These are phyloP conservation scores for Leishmania turanica DNA, from an alignment of 208 protist species.

Conservation along the genomic window DNA sequence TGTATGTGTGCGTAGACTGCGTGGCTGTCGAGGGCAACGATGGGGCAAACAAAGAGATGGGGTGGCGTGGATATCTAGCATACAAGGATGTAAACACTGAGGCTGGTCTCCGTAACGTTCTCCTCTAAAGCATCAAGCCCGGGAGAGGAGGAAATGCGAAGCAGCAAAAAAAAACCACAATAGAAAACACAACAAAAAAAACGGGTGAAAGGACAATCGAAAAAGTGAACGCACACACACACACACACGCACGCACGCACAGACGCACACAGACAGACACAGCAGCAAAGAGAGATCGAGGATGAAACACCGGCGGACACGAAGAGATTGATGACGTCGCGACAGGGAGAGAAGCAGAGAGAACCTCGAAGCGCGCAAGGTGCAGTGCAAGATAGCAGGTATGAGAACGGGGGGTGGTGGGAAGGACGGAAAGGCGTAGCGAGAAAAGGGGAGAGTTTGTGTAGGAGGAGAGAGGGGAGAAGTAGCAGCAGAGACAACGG, in stretches of 20 bases:
- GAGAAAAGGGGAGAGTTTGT: background rate
- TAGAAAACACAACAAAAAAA: background rate
- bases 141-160: background rate
- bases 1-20: background rate
- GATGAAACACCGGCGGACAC: background rate
- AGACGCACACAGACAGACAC: background rate
- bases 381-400: background rate
- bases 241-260: background rate
- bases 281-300: background rate
- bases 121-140: background rate
- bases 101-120: background rate
- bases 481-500: background rate
- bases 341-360: background rate
- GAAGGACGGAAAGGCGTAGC: background rate
- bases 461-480: background rate
- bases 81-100: background rate
- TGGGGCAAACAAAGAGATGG: slow-evolving; percentile 17
- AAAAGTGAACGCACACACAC: background rate
- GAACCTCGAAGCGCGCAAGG: background rate
- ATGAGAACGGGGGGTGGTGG: background rate
- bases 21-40: background rate
- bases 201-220: background rate
- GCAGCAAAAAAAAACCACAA: background rate
- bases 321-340: background rate
- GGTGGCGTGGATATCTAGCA: background rate